These are phyloP conservation scores for Neurospora sp. DNA, from an alignment of 495 filamentous ascomycete species.

Conservation along the genomic window DNA sequence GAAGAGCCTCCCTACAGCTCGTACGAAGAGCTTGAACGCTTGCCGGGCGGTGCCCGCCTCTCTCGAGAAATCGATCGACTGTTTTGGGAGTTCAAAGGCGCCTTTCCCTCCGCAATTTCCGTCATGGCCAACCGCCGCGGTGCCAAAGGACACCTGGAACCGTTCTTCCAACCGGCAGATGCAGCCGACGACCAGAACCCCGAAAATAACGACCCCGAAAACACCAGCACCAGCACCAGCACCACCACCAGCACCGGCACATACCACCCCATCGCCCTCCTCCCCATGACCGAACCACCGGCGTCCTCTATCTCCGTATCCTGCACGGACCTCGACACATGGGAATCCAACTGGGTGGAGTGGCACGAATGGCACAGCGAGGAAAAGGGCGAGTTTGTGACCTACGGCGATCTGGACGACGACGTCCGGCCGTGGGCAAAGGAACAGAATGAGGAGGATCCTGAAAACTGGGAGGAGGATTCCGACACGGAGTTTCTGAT, in stretches of 20 bases:
- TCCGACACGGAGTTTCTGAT: slow-evolving; percentile 8
- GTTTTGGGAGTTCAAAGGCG: slow-evolving; percentile 13
- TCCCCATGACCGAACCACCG: slow-evolving; percentile 14
- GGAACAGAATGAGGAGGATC: slow-evolving; percentile 6
- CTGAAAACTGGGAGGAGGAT: slow-evolving; percentile 7
- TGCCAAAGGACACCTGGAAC: slow-evolving; percentile 7
- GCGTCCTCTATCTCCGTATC: slow-evolving; percentile 1
- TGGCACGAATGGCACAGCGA: slow-evolving; percentile 5
- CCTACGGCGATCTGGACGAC: slow-evolving; percentile 12
- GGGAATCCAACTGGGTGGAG: slow-evolving; percentile 11
- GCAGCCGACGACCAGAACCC: neutral
- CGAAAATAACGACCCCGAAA: neutral
- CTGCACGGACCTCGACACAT: slow-evolving; percentile 11
- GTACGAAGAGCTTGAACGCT: slow-evolving; percentile 7
- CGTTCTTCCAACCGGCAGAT: slow-evolving; percentile 4
- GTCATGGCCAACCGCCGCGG: slow-evolving; percentile 7
- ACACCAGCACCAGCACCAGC: no score
- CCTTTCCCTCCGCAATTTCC: slow-evolving; percentile 13
- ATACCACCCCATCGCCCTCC: slow-evolving; percentile 12
- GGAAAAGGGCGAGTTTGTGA: slow-evolving; percentile 2
- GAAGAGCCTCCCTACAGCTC: neutral
- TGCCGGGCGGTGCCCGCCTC: neutral
- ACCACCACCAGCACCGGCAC: slow-evolving; percentile 1
- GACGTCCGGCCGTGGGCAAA: slow-evolving; percentile 6
- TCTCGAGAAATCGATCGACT: slow-evolving; percentile 11